Evolutionary conservation across 2,329 filamentous ascomycete genomes (phyloP), one percentile per base, ranked within the genome.

Genomic region (Waltergamsia citrina): DNA sequence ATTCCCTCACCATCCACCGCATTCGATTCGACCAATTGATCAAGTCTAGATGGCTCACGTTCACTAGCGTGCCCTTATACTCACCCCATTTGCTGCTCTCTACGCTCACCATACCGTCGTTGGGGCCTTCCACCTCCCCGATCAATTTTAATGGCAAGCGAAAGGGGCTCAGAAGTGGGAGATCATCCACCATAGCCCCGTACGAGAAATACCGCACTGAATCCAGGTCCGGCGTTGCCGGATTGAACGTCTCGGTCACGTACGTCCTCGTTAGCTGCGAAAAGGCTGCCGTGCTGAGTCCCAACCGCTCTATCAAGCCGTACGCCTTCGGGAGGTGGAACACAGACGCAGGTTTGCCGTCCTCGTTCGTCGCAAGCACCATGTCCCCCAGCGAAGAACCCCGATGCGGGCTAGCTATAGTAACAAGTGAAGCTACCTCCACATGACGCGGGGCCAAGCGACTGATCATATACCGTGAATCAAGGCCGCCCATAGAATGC

Each of bases 81-180:
- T 60, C 62, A 6, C 77, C 77, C 74, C 76, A 81, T 38, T 60
- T 60, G 29, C 71, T 69, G 46, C 75, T 80, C 33, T 61, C 56
- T 9, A 81, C 74, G 48, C 74, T 86, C 10, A 81, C 77, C n/a
- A 81, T 57, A 2, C 77, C 77, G 44, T 81, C 77, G 43, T 81
- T 81, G 12, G 70, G 61, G 0, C 77, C 77, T 46, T 81, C 76
- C 1, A 48, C 45, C 24, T 56, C 51, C 9, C 57, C 44, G 16
- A 81, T 58, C 8, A 80, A 54, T 3, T 50, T 44, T 42, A 74
- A 63, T 4, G 74, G 67, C 29, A 60, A 54, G 6, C 70, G 61
- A 45, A 81, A 80, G 3, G 71, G 70, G 63, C 80, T 86, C 62
- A 65, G 76, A 47, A 71, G 73, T 65, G 63, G 83, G 15, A 49